These are phyloP conservation scores for Boletus coccyginus DNA, from an alignment of 768 basidiomycete genomes.

Conservation along the genomic window DNA sequence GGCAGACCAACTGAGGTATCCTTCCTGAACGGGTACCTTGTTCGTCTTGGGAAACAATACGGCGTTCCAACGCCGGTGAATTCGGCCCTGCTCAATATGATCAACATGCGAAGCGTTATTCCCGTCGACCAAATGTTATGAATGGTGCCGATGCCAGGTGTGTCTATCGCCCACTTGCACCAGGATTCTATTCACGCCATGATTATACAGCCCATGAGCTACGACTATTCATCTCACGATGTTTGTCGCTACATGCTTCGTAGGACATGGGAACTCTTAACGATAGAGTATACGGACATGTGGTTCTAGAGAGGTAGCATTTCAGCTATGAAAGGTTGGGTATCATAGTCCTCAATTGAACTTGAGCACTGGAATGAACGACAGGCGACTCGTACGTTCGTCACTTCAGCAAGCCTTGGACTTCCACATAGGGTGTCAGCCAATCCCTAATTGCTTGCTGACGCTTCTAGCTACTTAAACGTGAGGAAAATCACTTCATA, in stretches of 20 bases:
- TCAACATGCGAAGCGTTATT: slow-evolving; percentile 55
- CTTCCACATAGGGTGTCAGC: neutral
- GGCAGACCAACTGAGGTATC: slow-evolving; percentile 74
- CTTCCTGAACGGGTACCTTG: slow-evolving; percentile 79
- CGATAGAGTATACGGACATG: neutral
- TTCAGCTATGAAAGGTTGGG: neutral
- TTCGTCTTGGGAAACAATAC: slow-evolving; percentile 56
- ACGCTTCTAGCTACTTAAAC: too few species aligned
- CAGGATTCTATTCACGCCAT: neutral
- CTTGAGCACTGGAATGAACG: neutral
- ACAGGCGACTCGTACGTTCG: neutral
- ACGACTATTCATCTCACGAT: neutral
- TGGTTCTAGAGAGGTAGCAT: neutral
- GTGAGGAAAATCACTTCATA: too few species aligned
- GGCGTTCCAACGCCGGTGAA: slow-evolving; percentile 58
- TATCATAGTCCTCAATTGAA: neutral
- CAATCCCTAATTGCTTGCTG: neutral
- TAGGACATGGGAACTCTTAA: neutral
- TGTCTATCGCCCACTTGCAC: neutral
- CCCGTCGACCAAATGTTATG: slow-evolving; percentile 48
- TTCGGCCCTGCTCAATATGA: slow-evolving; percentile 50
- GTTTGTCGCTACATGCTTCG: neutral
- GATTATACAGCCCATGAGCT: neutral
- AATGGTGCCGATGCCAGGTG: slow-evolving; percentile 5
- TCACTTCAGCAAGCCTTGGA: neutral